Percentiles rank a stretch among this genome's conserved stretches.
Evolutionary conservation across 441 rosid genomes (phyloP).

Genomic region (Gossypium aridum): DNA sequence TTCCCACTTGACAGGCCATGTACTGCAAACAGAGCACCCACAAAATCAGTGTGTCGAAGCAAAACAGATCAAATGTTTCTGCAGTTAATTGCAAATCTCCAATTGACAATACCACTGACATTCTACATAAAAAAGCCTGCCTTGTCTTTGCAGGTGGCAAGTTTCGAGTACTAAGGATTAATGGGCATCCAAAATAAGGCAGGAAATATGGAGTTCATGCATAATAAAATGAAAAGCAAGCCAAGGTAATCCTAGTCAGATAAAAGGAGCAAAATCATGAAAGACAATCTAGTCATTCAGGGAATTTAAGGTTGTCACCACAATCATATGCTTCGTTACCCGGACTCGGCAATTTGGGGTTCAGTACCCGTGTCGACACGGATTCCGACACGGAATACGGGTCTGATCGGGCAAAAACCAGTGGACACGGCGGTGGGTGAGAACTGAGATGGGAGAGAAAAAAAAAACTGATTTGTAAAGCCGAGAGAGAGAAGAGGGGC

Average conservation of each 20-base stretch:
- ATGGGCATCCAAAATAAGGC: slow-evolving; percentile 5
- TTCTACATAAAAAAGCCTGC: not conserved
- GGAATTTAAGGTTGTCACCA: not conserved
- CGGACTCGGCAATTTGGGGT: too few relatives aligned
- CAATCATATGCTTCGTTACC: not conserved
- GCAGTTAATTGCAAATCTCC: not conserved
- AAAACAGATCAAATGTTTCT: not conserved
- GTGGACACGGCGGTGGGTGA: too few relatives aligned
- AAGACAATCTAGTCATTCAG: not conserved
- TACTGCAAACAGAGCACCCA: slow-evolving; percentile 16
- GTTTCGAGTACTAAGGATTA: not conserved
- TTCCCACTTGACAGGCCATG: slow-evolving; percentile 53
- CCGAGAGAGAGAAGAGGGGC: too few relatives aligned
- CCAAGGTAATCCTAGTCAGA: not conserved
- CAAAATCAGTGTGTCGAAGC: not conserved
- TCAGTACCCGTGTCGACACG: too few relatives aligned
- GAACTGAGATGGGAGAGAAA: too few relatives aligned
- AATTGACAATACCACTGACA: not conserved
- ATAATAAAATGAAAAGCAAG: not conserved
- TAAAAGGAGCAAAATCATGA: not conserved
- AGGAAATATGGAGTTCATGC: not conserved
- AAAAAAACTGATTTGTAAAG: too few relatives aligned
- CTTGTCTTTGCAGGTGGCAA: not conserved
- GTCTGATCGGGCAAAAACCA: too few relatives aligned
- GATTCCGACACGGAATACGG: too few relatives aligned